Percentiles rank a stretch among this genome's conserved stretches.
phyloP scores from a whole-genome alignment of 768 basidiomycete species.

The Suillus cothurnatus region DNA sequence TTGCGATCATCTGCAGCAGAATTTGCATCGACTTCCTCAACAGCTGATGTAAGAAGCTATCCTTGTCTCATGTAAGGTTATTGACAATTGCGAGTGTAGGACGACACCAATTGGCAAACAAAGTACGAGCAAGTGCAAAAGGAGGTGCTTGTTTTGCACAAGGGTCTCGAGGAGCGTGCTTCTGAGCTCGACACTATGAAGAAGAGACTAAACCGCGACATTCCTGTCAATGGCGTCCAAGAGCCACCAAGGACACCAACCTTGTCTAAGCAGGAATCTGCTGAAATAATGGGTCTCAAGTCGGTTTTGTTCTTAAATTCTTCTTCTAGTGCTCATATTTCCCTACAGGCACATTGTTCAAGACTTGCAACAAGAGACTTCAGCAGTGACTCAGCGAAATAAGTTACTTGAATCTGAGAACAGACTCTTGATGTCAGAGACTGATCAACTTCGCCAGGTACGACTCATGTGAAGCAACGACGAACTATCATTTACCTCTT shows the following conservation, averaged over 20 bases:
- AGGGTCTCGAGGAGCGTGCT: constrained; percentile 40
- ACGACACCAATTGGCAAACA: constrained; percentile 24
- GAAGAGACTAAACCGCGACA: constrained; percentile 64
- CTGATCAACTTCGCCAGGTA: constrained; percentile 75
- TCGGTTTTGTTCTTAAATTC: constrained; percentile 29
- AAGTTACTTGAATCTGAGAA: constrained; percentile 81
- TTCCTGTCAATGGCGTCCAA: constrained; percentile 43
- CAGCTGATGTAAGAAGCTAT: constrained; percentile 25
- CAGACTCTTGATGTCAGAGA: constrained; percentile 54
- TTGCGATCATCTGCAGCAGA: constrained; percentile 31
- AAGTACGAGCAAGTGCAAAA: constrained; percentile 34
- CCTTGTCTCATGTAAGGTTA: not conserved
- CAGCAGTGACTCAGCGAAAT: constrained; percentile 59
- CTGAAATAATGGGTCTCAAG: constrained; percentile 85
- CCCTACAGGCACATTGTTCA: constrained; percentile 76
- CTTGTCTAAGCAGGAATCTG: constrained; percentile 52
- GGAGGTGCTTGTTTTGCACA: constrained; percentile 33
- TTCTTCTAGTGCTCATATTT: constrained; percentile 5
- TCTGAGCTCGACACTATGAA: constrained; percentile 57
- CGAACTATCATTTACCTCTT: not conserved
- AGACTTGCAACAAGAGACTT: constrained; percentile 83
- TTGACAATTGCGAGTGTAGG: constrained; percentile 18
- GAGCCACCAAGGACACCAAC: constrained; percentile 36
- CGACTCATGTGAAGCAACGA: not conserved
- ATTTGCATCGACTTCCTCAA: constrained; percentile 11